Evolutionary conservation across 2,329 filamentous ascomycete species (phyloP).

Genomic region (Pseudogymnoascus sp.): DNA sequence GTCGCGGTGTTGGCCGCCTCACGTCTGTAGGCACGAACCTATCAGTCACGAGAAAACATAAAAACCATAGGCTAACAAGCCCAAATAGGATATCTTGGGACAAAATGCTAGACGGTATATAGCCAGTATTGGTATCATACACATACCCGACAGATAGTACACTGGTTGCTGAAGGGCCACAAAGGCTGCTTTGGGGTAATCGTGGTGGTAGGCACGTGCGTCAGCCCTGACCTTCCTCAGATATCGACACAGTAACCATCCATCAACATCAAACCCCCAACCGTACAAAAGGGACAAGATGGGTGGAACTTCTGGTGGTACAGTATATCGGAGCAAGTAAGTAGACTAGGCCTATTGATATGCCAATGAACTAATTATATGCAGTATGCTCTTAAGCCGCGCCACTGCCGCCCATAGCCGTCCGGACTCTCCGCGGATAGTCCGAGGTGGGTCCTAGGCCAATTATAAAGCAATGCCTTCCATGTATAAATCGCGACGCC

Average conservation of each 20-base stretch:
- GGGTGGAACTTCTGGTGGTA: not conserved
- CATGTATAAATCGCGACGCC: not conserved
- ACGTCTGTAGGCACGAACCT: not conserved
- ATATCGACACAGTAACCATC: too few relatives aligned
- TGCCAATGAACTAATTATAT: not conserved
- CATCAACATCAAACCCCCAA: not conserved
- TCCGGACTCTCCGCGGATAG: not conserved
- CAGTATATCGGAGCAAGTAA: not conserved
- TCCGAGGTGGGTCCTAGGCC: not conserved
- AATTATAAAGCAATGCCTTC: not conserved
- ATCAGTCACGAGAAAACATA: not conserved
- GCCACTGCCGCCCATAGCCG: not conserved
- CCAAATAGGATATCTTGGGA: not conserved
- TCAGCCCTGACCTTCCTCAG: not conserved
- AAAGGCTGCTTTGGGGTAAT: not conserved
- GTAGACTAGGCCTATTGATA: not conserved
- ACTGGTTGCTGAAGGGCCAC: not conserved
- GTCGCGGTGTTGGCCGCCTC: not conserved
- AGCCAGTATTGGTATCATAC: not conserved
- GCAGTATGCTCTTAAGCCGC: not conserved
- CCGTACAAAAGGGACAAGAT: not conserved
- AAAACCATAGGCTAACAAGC: not conserved
- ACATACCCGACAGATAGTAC: not conserved
- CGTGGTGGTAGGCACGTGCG: not conserved
- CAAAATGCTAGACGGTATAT: not conserved